Evolutionary conservation across 2,329 filamentous ascomycete species (phyloP), one percentile per base, ranked within the genome.

Genomic region (Ophiostoma sp.): DNA sequence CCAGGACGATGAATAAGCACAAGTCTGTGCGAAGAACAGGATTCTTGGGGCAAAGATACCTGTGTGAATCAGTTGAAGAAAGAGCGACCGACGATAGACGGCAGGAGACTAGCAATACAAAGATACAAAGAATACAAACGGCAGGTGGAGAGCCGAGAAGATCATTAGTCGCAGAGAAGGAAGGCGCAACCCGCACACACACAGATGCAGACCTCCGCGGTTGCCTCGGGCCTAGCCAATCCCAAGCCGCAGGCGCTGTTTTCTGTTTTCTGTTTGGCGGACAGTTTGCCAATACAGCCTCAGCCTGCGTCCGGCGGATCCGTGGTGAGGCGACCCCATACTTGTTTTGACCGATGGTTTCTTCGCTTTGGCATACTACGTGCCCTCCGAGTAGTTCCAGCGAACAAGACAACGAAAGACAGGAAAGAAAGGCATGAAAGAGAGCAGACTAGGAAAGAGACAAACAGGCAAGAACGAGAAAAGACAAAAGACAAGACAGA

Each of bases 251-350:
- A 45, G 14, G n/a, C 38, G 42, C 63, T 47, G 41, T 18, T 45
- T 47, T 36, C 41, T 45, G 8, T 4, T 3, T 63, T 63, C 40
- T n/a, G 9, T n/a, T n/a, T 42, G 40, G 40, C 41, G 41, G 40
- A 12, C 14, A 7, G 41, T 64, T n/a, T 36, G 36, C 42, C 18
- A 16, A 63, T 63, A 18, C 40, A 63, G 60, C 63, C 63, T 44
- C 63, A 64, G 63, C 63, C 18, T 47, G 63, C 63, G 63, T 42
- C 63, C 63, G 63, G 63, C 63, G 63, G 42, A 64, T 64, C 63
- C 63, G 63, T 16, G 36, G 40, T 63, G 40, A n/a, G 58, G 55
- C 55, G 55, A 60, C 55, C 36, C 27, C 14, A 60, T 60, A 58
- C 38, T 63, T 41, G 60, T 27, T 55, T 55, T 55, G 16, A 27